Conservation (phyloP, 805 yeast genomes). For the Tetrapisispora iriomotensis region DNA sequence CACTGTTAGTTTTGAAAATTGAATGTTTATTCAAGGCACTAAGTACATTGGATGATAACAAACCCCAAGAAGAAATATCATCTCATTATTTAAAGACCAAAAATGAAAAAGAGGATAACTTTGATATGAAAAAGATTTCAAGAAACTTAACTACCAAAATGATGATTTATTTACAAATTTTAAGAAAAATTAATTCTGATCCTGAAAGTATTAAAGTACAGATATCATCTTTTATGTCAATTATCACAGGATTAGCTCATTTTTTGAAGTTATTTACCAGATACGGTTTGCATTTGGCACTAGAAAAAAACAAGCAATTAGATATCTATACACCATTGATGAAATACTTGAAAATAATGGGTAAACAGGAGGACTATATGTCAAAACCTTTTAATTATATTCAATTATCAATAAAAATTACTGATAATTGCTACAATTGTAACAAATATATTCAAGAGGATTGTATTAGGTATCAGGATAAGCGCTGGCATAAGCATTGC, state of each 20-base stretch:
- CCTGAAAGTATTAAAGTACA: conserved; percentile 22
- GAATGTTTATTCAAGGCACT: conserved; percentile 71
- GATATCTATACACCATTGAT: conserved; percentile 55
- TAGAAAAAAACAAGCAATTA: conserved; percentile 51
- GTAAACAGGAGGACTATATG: conserved; percentile 34
- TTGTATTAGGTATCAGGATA: conserved; percentile 53
- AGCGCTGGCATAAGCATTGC: conserved; percentile 79
- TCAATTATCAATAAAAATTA: conserved; percentile 46
- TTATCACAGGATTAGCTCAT: conserved; percentile 88
- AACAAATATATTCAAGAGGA: conserved; percentile 70
- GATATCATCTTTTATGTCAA: conserved; percentile 58
- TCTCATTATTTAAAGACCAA: too few relatives aligned
- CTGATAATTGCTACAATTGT: conserved; percentile 70
- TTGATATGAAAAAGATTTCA: conserved; percentile 39
- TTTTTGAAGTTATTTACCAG: conserved; percentile 78
- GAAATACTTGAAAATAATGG: conserved; percentile 46
- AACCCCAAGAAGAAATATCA: too few relatives aligned
- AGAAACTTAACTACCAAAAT: conserved; percentile 80
- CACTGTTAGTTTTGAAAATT: conserved; percentile 59
- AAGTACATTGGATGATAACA: conserved; percentile 36
- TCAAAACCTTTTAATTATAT: conserved; percentile 32
- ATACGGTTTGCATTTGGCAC: conserved; percentile 66
- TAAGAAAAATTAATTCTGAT: conserved; percentile 48
- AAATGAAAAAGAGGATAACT: neutral
- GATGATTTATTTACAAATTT: conserved; percentile 76